These are phyloP conservation scores for Funneliformis geosporum DNA, from an alignment of 192 early-diverging fungal species.

Conservation along the genomic window DNA sequence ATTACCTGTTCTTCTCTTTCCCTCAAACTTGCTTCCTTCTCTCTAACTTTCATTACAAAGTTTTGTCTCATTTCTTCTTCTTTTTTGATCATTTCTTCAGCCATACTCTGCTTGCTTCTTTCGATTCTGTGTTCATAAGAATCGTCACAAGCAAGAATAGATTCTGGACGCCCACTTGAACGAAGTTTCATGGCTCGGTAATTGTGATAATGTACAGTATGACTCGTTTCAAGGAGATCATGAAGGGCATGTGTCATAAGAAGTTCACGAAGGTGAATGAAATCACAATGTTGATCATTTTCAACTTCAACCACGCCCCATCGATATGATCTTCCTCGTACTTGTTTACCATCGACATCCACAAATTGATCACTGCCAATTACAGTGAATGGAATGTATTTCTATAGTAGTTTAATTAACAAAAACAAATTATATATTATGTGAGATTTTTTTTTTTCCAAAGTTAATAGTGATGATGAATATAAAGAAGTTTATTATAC, in stretches of 20 bases:
- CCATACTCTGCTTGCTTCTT: slow-evolving; percentile 59
- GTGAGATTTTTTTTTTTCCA: no score
- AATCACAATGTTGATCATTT: slow-evolving; percentile 77
- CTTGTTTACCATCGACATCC: slow-evolving; percentile 57
- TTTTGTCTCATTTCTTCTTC: slow-evolving; percentile 74
- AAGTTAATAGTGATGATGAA: no score
- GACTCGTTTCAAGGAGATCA: slow-evolving; percentile 82
- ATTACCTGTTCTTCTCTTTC: slow-evolving; percentile 49
- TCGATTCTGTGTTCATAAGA: slow-evolving; percentile 73
- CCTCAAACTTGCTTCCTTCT: slow-evolving; percentile 49
- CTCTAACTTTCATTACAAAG: slow-evolving; percentile 51
- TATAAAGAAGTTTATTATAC: slow-evolving; percentile 43
- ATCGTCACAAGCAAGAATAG: slow-evolving; percentile 80
- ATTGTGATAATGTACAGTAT: slow-evolving; percentile 71
- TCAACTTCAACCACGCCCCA: slow-evolving; percentile 85
- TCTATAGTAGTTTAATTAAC: slow-evolving; percentile 40
- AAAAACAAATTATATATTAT: no score
- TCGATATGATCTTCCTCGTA: slow-evolving; percentile 72
- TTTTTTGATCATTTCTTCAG: slow-evolving; percentile 68
- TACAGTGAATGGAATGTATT: slow-evolving; percentile 79
- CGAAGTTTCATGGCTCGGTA: slow-evolving; percentile 69
- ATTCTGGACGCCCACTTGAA: slow-evolving; percentile 70
- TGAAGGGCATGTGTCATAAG: slow-evolving; percentile 68
- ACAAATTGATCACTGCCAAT: slow-evolving; percentile 77
- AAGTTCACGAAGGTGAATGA: slow-evolving; percentile 70